These are phyloP conservation scores for Citrus maxima DNA, from an alignment of 345 rosid species.

Conservation along the genomic window DNA sequence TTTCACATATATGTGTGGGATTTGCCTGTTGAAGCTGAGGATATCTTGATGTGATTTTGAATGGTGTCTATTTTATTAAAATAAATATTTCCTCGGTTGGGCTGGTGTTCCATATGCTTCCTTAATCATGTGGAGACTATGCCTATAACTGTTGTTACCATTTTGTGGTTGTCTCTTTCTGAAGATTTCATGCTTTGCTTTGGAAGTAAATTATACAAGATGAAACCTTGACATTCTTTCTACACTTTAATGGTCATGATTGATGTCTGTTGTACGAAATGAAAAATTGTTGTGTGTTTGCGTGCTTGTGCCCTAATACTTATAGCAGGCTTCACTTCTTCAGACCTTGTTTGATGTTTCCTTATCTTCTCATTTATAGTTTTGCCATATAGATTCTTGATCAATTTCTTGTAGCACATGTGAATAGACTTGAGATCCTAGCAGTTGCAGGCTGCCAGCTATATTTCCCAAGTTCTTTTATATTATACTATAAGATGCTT, in stretches of 20 bases:
- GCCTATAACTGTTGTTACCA: background rate
- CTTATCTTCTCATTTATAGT: background rate
- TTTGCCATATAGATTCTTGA: background rate
- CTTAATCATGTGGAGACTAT: background rate
- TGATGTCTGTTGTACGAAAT: background rate
- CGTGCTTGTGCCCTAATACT: background rate
- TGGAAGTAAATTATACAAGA: background rate
- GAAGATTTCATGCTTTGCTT: background rate
- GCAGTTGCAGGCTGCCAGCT: background rate
- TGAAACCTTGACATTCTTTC: background rate
- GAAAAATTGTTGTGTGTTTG: background rate
- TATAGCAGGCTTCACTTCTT: background rate
- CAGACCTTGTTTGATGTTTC: background rate
- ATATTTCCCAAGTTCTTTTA: background rate
- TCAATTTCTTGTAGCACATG: background rate
- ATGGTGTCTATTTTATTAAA: background rate
- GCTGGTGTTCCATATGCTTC: background rate
- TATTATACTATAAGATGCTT: background rate
- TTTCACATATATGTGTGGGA: background rate
- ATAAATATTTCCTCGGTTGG: background rate
- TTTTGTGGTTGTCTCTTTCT: background rate
- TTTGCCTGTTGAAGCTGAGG: background rate
- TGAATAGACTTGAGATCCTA: background rate
- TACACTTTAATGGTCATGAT: background rate
- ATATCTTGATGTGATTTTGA: background rate